Conservation (phyloP, 257 asterid genomes). For the Perilla frutescens region DNA sequence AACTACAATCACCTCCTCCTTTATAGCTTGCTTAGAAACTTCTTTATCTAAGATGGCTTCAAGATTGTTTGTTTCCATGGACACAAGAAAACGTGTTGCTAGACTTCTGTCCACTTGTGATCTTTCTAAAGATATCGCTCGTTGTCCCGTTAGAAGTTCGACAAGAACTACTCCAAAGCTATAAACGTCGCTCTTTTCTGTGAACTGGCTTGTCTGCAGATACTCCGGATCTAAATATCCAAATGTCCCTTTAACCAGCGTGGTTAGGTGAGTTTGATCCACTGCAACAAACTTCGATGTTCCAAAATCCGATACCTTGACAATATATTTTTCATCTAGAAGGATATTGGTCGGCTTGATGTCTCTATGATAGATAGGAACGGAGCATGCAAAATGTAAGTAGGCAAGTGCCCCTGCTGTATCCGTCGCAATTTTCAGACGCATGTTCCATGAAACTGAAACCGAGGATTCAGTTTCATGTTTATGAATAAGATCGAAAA, state of each 20-base stretch:
- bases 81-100: neutral
- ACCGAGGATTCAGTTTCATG: neutral
- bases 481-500: slow-evolving; percentile 25
- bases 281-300: slow-evolving; percentile 11
- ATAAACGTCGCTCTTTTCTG: neutral
- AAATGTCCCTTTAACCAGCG: slow-evolving; percentile 33
- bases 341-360: neutral
- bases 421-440: slow-evolving; percentile 33
- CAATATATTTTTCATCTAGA: neutral
- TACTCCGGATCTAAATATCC: slow-evolving; percentile 35
- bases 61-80: neutral
- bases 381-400: slow-evolving; percentile 31
- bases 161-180: no score
- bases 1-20: slow-evolving; percentile 12
- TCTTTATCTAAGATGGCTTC: neutral
- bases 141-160: no score
- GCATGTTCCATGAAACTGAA: slow-evolving; percentile 23
- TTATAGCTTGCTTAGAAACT: neutral
- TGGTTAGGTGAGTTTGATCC: slow-evolving; percentile 38
- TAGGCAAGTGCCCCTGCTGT: slow-evolving; percentile 35
- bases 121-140: no score
- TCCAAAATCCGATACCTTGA: slow-evolving; percentile 29
- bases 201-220: neutral
- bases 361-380: slow-evolving; percentile 36
- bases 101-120: no score